These are phyloP conservation scores for Diutina scorzettiae DNA, from an alignment of 1,139 yeast species.

Conservation along the genomic window DNA sequence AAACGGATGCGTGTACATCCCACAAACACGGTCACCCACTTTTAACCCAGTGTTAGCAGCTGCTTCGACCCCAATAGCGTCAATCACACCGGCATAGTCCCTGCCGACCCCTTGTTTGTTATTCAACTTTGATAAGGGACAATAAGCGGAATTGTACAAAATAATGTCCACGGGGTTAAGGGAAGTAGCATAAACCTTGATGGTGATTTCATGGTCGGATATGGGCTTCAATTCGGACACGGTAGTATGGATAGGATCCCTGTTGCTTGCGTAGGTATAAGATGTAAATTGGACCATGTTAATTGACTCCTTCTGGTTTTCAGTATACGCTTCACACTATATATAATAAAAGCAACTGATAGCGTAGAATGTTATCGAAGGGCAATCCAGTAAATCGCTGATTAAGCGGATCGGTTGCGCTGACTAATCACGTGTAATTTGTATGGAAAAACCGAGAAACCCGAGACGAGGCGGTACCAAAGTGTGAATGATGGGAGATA, in stretches of 20 bases:
- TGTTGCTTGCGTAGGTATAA: neutral
- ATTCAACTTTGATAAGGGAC: conserved; percentile 5
- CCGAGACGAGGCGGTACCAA: too few species aligned
- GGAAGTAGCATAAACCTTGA: conserved; percentile 47
- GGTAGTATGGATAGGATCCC: conserved; percentile 1
- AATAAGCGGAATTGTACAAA: conserved; percentile 19
- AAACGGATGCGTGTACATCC: conserved; percentile 31
- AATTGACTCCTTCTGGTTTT: too few species aligned
- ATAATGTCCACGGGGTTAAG: conserved; percentile 61
- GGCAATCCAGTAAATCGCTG: too few species aligned
- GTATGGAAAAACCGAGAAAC: too few species aligned
- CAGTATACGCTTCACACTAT: too few species aligned
- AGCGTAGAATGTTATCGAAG: too few species aligned
- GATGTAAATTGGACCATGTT: neutral
- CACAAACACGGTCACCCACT: conserved; percentile 58
- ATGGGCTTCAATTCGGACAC: neutral
- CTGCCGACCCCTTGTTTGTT: conserved; percentile 47
- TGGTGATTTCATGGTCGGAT: conserved; percentile 31
- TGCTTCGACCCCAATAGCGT: conserved; percentile 41
- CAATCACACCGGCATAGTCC: conserved; percentile 58
- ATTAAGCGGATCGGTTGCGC: too few species aligned
- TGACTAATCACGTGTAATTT: too few species aligned
- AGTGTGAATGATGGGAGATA: too few species aligned
- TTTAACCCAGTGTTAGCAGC: conserved; percentile 20
- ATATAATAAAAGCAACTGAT: too few species aligned